Base-by-base conservation (phyloP, 2,329 filamentous ascomycete species). In the Ophiostoma montium region DNA sequence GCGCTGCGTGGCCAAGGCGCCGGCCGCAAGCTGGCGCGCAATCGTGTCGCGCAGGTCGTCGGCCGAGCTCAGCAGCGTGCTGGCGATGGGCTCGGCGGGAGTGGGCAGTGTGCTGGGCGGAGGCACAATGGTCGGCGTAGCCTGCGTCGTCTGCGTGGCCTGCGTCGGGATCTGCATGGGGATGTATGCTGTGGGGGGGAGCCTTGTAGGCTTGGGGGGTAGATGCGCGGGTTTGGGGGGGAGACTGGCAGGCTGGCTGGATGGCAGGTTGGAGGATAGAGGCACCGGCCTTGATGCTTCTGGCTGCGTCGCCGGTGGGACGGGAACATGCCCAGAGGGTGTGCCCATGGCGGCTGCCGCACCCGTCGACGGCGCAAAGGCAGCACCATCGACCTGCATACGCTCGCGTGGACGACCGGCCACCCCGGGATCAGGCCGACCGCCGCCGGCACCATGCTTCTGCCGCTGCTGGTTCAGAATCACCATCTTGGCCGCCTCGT, bases 401-500 rank as follows among this genome's bases (percentile, higher is more conserved):
- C 45, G 45, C 15, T 48, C 42, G 15, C 12, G 11, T 21, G 36
- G 18, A 12, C 36, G 36, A n/a, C n/a, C n/a, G n/a, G n/a, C n/a
- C n/a, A n/a, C n/a, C n/a, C n/a, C n/a, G n/a, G 23, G 23, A 27
- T 27, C 23, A 4, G 8, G 23, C 4, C 23, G 23, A 5, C n/a
- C 21, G 15, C 39, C 39, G 2, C 39, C 23, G n/a, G n/a, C n/a
- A n/a, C n/a, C n/a, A n/a, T 27, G 35, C 21, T 39, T 38, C 13
- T 42, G 23, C 9, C 49, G 35, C 35, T 42, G 38, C 51, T 47
- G 43, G 49, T 53, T 53, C 46, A n/a, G 5, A 3, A 12, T 44
- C 19, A 67, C 58, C 48, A 67, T 54, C 36, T 66, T 55, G 31
- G 74, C 67, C 0, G 77, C 76, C 42, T 80, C 74, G 39, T 64